Conservation (phyloP, 2,329 filamentous ascomycete species). For the Thielaviopsis populi region DNA sequence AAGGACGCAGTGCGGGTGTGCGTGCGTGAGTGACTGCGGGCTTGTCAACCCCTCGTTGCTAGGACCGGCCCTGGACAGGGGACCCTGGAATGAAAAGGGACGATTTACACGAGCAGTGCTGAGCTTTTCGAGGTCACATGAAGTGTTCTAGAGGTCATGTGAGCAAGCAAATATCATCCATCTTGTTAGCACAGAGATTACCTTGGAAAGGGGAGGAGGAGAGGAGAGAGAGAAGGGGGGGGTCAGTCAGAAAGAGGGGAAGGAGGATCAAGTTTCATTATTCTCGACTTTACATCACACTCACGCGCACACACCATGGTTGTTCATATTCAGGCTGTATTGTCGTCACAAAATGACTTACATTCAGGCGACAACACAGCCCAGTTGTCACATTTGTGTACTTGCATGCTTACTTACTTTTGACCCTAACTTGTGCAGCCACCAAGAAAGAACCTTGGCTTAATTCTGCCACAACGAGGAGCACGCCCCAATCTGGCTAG, state of each 20-base stretch:
- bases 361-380: not conserved
- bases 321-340: not conserved
- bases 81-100: slow-evolving; percentile 2
- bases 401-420: not conserved
- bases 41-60: not conserved
- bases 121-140: slow-evolving; percentile 8
- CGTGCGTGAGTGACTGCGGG: not conserved
- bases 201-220: not conserved
- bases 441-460: not conserved
- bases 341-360: not conserved
- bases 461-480: not conserved
- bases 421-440: not conserved
- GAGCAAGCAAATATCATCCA: not conserved
- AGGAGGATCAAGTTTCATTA: not conserved
- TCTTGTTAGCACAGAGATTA: not conserved
- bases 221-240: not conserved
- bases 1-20: not conserved
- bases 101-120: slow-evolving; percentile 1
- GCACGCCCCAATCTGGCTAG: not conserved
- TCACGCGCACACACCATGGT: not conserved
- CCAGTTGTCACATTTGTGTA: not conserved
- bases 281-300: not conserved
- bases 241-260: not conserved
- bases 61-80: not conserved
- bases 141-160: slow-evolving; percentile 3